phyloP scores from a whole-genome alignment of 352 stramenopile species.

The Pythium pyrilobum region DNA sequence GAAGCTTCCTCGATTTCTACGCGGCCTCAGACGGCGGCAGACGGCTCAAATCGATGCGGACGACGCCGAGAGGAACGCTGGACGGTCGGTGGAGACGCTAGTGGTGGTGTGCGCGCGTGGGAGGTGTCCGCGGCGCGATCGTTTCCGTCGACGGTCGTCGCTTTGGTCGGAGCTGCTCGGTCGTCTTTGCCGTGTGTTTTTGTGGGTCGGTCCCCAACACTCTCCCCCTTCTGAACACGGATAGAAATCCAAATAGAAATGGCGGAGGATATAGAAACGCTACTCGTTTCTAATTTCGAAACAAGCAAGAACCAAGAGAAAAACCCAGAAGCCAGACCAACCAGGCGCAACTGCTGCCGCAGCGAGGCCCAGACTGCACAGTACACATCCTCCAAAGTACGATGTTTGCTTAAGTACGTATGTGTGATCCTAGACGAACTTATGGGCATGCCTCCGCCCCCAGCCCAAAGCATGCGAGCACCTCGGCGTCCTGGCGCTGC shows the following conservation, averaged over 20 bases:
- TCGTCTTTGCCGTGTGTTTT: constrained; percentile 8
- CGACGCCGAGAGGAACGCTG: background rate
- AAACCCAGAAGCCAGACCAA: constrained; percentile 22
- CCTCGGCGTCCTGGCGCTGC: constrained; percentile 11
- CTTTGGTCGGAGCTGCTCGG: background rate
- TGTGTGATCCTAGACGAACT: background rate
- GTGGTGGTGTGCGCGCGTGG: too few relatives aligned
- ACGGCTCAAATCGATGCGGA: background rate
- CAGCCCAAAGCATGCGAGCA: constrained; percentile 11
- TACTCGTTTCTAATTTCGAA: background rate
- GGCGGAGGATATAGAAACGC: constrained; percentile 15
- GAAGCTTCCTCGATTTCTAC: background rate
- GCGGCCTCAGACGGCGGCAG: background rate
- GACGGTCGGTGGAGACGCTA: background rate
- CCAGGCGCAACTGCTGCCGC: background rate
- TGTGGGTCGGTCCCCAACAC: too few relatives aligned
- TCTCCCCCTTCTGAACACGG: constrained; percentile 5
- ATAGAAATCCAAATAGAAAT: constrained; percentile 22
- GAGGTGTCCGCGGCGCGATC: background rate
- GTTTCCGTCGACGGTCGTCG: constrained; percentile 15
- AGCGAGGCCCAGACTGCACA: background rate
- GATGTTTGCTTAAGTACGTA: background rate
- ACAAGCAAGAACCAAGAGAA: background rate
- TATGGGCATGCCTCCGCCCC: background rate
- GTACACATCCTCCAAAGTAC: constrained; percentile 1